phyloP scores from a whole-genome alignment of 78 protist species.

The Dictyostelium firmibasis region DNA sequence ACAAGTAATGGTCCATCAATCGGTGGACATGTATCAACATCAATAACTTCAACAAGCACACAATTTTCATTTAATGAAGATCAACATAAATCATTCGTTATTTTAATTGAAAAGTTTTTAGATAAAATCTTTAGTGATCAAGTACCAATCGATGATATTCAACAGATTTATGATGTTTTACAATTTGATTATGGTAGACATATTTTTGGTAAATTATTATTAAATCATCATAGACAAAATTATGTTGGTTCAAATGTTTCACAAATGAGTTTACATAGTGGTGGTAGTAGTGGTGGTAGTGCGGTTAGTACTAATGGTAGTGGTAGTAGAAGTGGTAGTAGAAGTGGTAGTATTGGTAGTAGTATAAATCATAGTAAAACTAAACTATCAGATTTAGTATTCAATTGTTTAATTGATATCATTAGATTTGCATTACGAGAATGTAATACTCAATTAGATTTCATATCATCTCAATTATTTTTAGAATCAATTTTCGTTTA shows the following conservation, averaged over 20 bases:
- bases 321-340: neutral
- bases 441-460: slow-evolving; percentile 56
- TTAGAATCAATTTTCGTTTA: slow-evolving; percentile 53
- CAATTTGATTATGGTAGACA: slow-evolving; percentile 57
- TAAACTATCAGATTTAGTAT: slow-evolving; percentile 11
- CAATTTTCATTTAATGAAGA: slow-evolving; percentile 42
- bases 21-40: too few species aligned
- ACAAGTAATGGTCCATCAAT: neutral
- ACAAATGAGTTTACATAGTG: neutral
- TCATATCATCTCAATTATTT: slow-evolving; percentile 15
- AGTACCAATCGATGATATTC: slow-evolving; percentile 41
- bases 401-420: slow-evolving; percentile 45
- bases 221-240: slow-evolving; percentile 10
- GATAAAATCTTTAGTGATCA: slow-evolving; percentile 18
- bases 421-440: slow-evolving; percentile 13
- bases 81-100: slow-evolving; percentile 63
- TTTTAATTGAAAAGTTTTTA: slow-evolving; percentile 22
- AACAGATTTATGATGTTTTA: slow-evolving; percentile 42
- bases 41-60: neutral
- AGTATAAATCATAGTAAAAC: neutral
- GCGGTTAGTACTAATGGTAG: neutral
- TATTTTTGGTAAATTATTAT: slow-evolving; percentile 46
- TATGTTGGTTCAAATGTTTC: slow-evolving; percentile 4
- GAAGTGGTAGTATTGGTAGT: neutral
- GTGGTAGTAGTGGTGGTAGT: neutral